Conservation (phyloP, 2,329 filamentous ascomycete genomes). For the Malbranchea cinnamomea region DNA sequence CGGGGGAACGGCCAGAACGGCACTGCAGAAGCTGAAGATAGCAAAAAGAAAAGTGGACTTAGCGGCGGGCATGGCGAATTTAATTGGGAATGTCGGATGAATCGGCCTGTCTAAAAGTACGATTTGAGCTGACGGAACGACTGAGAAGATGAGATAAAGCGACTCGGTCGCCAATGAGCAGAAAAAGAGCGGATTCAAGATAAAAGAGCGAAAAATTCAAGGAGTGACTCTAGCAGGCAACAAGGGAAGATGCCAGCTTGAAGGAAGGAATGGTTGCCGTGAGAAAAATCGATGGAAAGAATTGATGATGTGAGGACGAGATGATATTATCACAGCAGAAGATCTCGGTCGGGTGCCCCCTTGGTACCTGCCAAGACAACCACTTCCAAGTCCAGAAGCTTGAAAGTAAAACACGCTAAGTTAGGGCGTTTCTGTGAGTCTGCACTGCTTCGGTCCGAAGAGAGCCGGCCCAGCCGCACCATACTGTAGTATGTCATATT, state of each 20-base stretch:
- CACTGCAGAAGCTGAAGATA: constrained; percentile 30
- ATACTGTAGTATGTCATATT: no score
- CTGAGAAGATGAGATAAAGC: constrained; percentile 5
- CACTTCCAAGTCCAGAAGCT: no score
- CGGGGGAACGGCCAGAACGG: constrained; percentile 31
- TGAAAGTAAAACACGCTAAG: no score
- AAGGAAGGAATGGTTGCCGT: constrained; percentile 1
- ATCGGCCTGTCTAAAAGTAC: constrained; percentile 1
- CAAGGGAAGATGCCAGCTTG: neutral
- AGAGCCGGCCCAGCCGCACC: no score
- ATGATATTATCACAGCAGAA: no score
- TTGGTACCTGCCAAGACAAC: no score
- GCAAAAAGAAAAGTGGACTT: constrained; percentile 30
- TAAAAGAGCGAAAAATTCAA: constrained; percentile 2
- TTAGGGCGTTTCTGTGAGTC: no score
- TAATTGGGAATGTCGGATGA: neutral
- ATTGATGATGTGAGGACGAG: neutral
- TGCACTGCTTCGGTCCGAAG: no score
- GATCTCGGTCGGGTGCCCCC: no score
- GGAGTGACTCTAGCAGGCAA: constrained; percentile 3
- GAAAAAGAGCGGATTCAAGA: constrained; percentile 3
- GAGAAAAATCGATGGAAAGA: constrained; percentile 1
- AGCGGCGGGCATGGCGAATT: constrained; percentile 28
- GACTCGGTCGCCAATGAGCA: no score
- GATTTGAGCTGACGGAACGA: constrained; percentile 11